Conservation (phyloP, 2,329 filamentous ascomycete genomes). For the Phyllosticta citriasiana region DNA sequence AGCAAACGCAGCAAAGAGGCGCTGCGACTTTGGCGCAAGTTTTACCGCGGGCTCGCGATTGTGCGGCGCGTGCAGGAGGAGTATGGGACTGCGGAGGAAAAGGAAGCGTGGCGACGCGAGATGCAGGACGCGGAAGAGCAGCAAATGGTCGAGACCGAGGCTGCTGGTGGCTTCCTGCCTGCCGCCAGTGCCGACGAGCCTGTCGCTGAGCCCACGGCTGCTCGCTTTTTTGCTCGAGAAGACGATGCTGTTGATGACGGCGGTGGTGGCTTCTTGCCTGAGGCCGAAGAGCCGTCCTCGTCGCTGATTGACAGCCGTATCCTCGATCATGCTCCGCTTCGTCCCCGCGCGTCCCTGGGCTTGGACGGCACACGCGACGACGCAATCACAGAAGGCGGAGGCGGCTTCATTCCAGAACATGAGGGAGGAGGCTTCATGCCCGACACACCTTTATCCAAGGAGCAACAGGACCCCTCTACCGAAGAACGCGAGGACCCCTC, state of each 20-base stretch:
- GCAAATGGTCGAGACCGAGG: slow-evolving; percentile 14
- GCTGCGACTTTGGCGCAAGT: slow-evolving; percentile 49
- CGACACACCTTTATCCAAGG: not conserved
- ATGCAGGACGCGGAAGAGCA: slow-evolving; percentile 1
- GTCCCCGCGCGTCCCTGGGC: not conserved
- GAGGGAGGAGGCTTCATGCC: slow-evolving; percentile 5
- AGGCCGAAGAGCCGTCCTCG: slow-evolving; percentile 20
- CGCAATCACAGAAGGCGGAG: slow-evolving; percentile 3
- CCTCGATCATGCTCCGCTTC: not conserved
- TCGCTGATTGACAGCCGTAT: slow-evolving; percentile 1
- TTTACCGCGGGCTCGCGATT: slow-evolving; percentile 55
- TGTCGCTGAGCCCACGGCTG: slow-evolving; percentile 17
- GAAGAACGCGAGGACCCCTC: slow-evolving; percentile 11
- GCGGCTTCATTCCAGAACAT: slow-evolving; percentile 14
- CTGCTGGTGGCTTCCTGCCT: slow-evolving; percentile 30
- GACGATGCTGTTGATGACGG: slow-evolving; percentile 1
- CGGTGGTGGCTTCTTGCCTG: slow-evolving; percentile 16
- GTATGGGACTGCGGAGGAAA: slow-evolving; percentile 27
- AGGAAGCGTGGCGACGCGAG: not conserved
- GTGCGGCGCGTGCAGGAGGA: slow-evolving; percentile 57
- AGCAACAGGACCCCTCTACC: slow-evolving; percentile 26
- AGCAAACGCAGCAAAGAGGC: slow-evolving; percentile 41
- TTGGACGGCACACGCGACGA: not conserved
- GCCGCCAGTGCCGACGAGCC: slow-evolving; percentile 43
- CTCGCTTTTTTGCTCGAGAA: not conserved